Evolutionary conservation across 2,329 filamentous ascomycete genomes (phyloP).

Genomic region (Fonsecaea erecta): DNA sequence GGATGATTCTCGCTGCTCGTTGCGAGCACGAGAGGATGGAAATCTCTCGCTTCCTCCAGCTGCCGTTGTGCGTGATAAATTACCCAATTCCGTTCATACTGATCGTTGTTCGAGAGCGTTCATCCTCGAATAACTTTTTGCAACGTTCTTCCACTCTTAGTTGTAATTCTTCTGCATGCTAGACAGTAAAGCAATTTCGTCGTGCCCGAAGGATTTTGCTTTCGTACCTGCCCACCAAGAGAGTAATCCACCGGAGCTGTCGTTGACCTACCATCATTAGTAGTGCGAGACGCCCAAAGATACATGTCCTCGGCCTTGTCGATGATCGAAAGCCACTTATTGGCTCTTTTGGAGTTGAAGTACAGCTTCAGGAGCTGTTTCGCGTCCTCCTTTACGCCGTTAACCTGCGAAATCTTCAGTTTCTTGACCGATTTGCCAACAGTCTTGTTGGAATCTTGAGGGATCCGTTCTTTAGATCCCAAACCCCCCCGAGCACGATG

Average conservation of each 20-base stretch:
- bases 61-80: not conserved
- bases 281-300: slow-evolving; percentile 25
- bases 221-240: slow-evolving; percentile 43
- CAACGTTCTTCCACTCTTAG: no score
- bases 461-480: slow-evolving; percentile 41
- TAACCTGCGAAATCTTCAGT: slow-evolving; percentile 35
- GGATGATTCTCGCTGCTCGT: not conserved
- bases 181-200: no score
- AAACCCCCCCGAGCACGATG: slow-evolving; percentile 38
- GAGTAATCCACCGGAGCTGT: not conserved
- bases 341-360: slow-evolving; percentile 38
- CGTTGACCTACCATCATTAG: slow-evolving; percentile 12
- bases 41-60: not conserved
- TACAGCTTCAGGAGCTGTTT: slow-evolving; percentile 23
- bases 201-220: slow-evolving; percentile 38
- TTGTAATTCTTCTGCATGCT: no score
- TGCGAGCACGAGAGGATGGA: not conserved
- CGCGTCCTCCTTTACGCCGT: slow-evolving; percentile 38
- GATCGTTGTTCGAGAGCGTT: no score
- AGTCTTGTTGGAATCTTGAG: slow-evolving; percentile 38
- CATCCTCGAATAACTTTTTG: no score
- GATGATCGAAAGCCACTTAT: slow-evolving; percentile 42
- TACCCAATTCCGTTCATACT: no score
- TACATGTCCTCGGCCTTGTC: slow-evolving; percentile 33
- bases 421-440: slow-evolving; percentile 39